Evolutionary conservation across 2,329 filamentous ascomycete genomes (phyloP), one percentile per base, ranked within the genome.

Genomic region (Epichloe bromicola): DNA sequence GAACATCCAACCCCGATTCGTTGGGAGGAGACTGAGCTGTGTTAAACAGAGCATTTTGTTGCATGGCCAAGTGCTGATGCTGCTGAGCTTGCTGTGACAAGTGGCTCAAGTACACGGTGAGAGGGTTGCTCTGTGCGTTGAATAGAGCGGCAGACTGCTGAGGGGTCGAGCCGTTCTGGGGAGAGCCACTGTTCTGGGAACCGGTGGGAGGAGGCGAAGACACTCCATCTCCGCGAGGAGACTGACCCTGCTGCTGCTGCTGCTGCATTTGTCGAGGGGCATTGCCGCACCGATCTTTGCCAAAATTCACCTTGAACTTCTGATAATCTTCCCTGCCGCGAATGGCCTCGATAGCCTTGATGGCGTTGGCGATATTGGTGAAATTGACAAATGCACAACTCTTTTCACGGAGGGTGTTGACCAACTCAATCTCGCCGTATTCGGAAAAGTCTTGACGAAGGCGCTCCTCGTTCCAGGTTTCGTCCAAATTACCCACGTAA

Each of bases 321-420:
- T 83, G 88, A 76, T 98, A 98, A 63, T 98, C 93, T 42, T 97
- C 93, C 64, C 90, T 89, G 63, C 89, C 86, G 52, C 93, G 83
- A 57, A 98, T 83, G 20, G 90, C 93, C 70, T 98, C 93, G 57
- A 98, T 98, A 1, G 93, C 93, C 74, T 98, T 98, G 75, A 98
- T 98, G 48, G 93, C 93, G 61, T 98, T 98, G 64, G 93, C 93
- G 65, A 98, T 98, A 72, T 98, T 98, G 65, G 93, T 98, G 68
- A 98, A 98, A 73, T 98, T 98, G 67, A 98, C 93, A 66, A 98
- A 98, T 0, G 93, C 93, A 67, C 93, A 98, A 73, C 90, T 96
- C 82, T 98, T 98, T 75, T 98, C 93, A 50, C 93, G 85, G 54
- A 98, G 74, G 15, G 93, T 87, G 70, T 98, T 98, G 56, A 98